Base-by-base conservation (phyloP, 2,329 filamentous ascomycete genomes). In the Orbilia ellipsospora region DNA sequence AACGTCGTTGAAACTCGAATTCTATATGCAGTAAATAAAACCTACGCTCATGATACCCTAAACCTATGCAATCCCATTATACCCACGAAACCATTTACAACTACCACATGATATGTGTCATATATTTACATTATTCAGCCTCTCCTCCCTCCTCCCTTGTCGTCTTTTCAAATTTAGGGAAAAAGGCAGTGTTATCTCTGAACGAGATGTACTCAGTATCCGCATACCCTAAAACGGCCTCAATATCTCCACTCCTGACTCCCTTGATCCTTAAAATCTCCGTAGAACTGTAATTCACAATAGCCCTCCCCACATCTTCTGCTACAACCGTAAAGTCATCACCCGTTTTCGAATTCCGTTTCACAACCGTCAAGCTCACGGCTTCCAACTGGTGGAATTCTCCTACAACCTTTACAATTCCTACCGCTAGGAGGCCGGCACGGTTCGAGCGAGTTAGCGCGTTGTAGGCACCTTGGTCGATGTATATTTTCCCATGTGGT, bases 331-430 rank as follows among this genome's bases (percentile, higher is more conserved):
- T 85, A 85, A 79, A 85, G 78, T 80, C 85, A 10, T 26, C 75
- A 44, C 73, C 77, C 44, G 8, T 3, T 48, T 15, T 15, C 6
- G 44, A 6, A 18, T 48, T 15, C 16, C 88, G 87, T 78, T 91
- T 88, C 3, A 97, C 91, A 1, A 96, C 93, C 13, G 94, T 89
- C 0, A 99, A 82, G 10, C 92, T 89, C 4, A 98, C 94, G 28
- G 93, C 91, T 86, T 99, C 95, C 81, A 98, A 93, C 81, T 97
- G 93, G 0, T 90, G 90, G 81, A 99, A 99, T 78, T 87, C 87
- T 1, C 95, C 95, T 77, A 94, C 91, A 1, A 97, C 92, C 75
- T 92, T 92, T 0, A 98, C 86, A 13, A 99, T 89, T n/a, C 94
- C 95, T 0, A 92, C 94, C 0, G 94, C 93, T 0, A 98, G 87